A percentile compares a stretch with the other conserved stretches of the same genome.
phyloP scores from a whole-genome alignment of 2,329 filamentous ascomycete genomes.

The Aspergillus versicolor region DNA sequence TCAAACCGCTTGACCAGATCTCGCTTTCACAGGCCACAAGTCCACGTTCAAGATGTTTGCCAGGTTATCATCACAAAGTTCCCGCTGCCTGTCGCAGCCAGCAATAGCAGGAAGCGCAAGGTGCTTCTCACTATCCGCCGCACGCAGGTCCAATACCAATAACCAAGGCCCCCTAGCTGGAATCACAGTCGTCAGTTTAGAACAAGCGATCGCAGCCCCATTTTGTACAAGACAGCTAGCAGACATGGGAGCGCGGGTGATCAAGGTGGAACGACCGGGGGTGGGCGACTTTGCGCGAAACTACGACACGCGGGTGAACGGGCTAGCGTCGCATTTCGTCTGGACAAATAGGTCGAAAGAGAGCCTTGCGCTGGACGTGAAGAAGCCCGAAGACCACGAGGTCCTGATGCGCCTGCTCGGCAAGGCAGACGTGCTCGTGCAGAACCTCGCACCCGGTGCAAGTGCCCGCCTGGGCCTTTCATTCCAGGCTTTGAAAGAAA shows the following conservation, averaged over 20 bases:
- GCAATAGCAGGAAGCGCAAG: background rate
- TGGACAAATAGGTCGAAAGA: slow-evolving; percentile 58
- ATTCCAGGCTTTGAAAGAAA: slow-evolving; percentile 42
- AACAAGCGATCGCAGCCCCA: slow-evolving; percentile 56
- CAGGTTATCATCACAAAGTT: background rate
- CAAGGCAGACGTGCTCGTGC: slow-evolving; percentile 53
- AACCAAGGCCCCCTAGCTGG: slow-evolving; percentile 38
- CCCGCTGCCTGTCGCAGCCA: background rate
- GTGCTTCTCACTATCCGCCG: background rate
- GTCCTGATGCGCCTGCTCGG: slow-evolving; percentile 46
- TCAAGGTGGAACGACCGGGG: slow-evolving; percentile 55
- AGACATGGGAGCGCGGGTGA: slow-evolving; percentile 55
- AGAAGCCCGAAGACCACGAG: slow-evolving; percentile 43
- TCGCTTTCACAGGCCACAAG: background rate
- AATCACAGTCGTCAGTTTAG: slow-evolving; percentile 53
- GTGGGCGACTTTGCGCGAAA: slow-evolving; percentile 55
- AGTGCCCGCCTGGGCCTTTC: slow-evolving; percentile 50
- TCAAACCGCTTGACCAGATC: background rate
- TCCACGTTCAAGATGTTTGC: background rate
- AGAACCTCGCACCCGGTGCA: slow-evolving; percentile 55
- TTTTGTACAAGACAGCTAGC: slow-evolving; percentile 57
- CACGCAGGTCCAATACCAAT: background rate
- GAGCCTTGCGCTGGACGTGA: slow-evolving; percentile 53
- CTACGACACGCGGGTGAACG: slow-evolving; percentile 52
- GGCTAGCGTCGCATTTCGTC: slow-evolving; percentile 55